These are phyloP conservation scores for Entomophthora muscae DNA, from an alignment of 371 early-diverging fungal genomes.

Conservation along the genomic window DNA sequence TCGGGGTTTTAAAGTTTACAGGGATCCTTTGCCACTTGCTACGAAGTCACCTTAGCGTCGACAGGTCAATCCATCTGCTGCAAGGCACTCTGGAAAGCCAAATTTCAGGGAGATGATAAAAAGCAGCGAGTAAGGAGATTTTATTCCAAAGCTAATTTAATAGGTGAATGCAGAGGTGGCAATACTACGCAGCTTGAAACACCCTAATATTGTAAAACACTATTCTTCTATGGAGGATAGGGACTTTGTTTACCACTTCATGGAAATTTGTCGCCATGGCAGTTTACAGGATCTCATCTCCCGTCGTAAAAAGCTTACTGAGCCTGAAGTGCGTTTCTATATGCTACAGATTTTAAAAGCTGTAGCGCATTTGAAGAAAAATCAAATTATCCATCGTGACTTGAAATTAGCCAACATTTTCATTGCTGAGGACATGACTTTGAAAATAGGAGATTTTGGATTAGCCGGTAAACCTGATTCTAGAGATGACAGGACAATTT, in stretches of 20 bases:
- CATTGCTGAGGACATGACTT: slow-evolving; percentile 69
- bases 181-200: not conserved
- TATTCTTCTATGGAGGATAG: not conserved
- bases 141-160: not conserved
- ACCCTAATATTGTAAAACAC: not conserved
- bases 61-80: not conserved
- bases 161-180: not conserved
- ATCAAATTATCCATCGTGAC: slow-evolving; percentile 91
- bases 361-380: slow-evolving; percentile 58
- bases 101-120: not conserved
- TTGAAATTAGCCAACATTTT: slow-evolving; percentile 95
- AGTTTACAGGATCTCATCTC: not conserved
- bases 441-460: slow-evolving; percentile 98
- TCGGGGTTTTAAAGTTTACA: not conserved
- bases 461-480: slow-evolving; percentile 25
- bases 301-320: slow-evolving; percentile 16
- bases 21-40: slow-evolving; percentile 2
- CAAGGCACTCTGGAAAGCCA: not conserved
- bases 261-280: not conserved
- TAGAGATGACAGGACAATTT: slow-evolving; percentile 9
- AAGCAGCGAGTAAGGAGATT: not conserved
- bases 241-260: not conserved
- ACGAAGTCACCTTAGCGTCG: not conserved
- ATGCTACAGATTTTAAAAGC: slow-evolving; percentile 79
- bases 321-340: slow-evolving; percentile 31